Evolutionary conservation across 2,329 filamentous ascomycete genomes (phyloP), one percentile per base, ranked within the genome.

Genomic region (Penicillium frequentans): DNA sequence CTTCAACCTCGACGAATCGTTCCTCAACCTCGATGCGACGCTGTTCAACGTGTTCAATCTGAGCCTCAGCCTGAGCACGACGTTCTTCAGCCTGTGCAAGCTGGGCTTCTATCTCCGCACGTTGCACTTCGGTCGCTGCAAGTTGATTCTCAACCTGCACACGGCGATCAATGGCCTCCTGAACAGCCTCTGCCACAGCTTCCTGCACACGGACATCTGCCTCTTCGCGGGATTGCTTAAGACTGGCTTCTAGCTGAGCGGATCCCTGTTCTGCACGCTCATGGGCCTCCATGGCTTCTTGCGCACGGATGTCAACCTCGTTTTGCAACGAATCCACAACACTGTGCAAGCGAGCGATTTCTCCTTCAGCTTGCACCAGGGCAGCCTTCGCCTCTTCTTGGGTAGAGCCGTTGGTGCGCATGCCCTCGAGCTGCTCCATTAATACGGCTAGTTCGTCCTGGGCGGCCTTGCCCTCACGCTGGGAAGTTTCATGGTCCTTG

Each of bases 401-500:
- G 62, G 68, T 46, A 71, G 69, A 53, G 68, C 70, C 55, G 66
- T 77, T 70, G 47, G 75, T 71, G 48, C 71, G 73, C 54, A 74
- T 69, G 53, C 68, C 59, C 51, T 81, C 75, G 21, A 82, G 65
- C 59, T 80, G 77, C 52, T 76, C 72, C 67, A 74, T 75, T 29
- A 78, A 68, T 49, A 74, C 63, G 31, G 71, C 65, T 23, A 81
- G 63, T 54, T 81, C 75, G 26, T 77, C 73, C 58, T 69, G 73
- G 13, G 71, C 68, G 53, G 70, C 68, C 56, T 77, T 71, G 24
- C 69, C 60, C 53, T 80, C 76, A 49, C 70, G 70, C 31, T 77
- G 72, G 65, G 84, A 86, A 48, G 79, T 73, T 24, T 82, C 78
- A n/a, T 90, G 72, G 60, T 89, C 84, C 42, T 82, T 82, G 64